Evolutionary conservation across 306 rosid species (phyloP).

Genomic region (Quercus bicolor): DNA sequence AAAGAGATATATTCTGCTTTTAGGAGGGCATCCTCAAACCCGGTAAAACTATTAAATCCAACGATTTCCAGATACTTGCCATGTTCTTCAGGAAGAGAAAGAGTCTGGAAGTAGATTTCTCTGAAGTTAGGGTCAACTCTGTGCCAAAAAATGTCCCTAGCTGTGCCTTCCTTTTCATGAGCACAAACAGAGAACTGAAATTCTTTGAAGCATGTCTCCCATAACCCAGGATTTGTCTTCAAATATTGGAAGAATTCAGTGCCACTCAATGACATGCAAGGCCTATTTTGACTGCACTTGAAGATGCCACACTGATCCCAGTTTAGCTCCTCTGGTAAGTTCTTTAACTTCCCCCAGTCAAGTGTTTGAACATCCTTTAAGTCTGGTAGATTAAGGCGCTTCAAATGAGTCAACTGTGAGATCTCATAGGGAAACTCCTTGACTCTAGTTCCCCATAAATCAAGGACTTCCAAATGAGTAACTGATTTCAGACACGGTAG

Average conservation of each 20-base stretch:
- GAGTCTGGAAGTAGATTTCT: not conserved
- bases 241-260: no score
- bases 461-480: slow-evolving; percentile 23
- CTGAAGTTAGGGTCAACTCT: not conserved
- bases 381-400: slow-evolving; percentile 25
- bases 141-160: not conserved
- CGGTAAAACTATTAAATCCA: not conserved
- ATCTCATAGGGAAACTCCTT: slow-evolving; percentile 20
- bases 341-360: slow-evolving; percentile 13
- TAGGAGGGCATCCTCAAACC: slow-evolving; percentile 7
- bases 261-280: no score
- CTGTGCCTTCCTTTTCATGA: not conserved
- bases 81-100: not conserved
- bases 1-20: slow-evolving; percentile 7
- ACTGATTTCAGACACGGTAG: not conserved
- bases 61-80: slow-evolving; percentile 3
- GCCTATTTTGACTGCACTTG: not conserved
- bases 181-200: not conserved
- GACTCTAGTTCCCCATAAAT: slow-evolving; percentile 20
- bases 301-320: slow-evolving; percentile 16
- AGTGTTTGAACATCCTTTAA: not conserved
- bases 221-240: no score
- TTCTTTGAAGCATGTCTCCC: no score
- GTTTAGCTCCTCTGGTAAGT: slow-evolving; percentile 21
- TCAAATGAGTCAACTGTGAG: not conserved